phyloP scores from a whole-genome alignment of 306 rosid species.

The Hylodesmum podocarpum region DNA sequence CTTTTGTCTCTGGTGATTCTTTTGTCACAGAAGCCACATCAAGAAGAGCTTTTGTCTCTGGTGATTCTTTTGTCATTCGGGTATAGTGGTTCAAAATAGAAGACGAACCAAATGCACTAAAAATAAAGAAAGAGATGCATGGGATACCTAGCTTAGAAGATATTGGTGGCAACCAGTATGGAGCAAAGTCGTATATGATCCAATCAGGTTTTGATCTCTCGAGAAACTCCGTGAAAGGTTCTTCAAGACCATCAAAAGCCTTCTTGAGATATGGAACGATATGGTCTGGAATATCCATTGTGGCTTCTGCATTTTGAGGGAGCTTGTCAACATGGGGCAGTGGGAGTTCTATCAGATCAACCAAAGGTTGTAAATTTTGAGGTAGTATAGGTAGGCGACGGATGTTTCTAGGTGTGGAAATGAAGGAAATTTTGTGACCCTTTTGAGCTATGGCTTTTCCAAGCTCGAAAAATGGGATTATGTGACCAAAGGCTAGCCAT shows the following conservation, averaged over 20 bases:
- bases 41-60: neutral
- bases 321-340: neutral
- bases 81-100: neutral
- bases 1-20: neutral
- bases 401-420: neutral
- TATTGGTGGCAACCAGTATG: neutral
- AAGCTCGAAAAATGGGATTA: neutral
- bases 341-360: neutral
- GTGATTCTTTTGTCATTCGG: neutral
- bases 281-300: neutral
- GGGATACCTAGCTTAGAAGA: neutral
- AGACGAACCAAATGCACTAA: neutral
- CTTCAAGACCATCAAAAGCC: neutral
- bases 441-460: neutral
- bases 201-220: no score
- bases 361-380: neutral
- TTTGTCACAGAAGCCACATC: neutral
- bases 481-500: neutral
- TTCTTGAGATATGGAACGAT: neutral
- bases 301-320: neutral
- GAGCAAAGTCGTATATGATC: neutral
- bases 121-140: neutral
- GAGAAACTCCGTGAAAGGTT: neutral
- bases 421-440: neutral
- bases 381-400: neutral